Evolutionary conservation across 2,329 filamentous ascomycete genomes (phyloP).

Genomic region (Colletotrichum abscissum): DNA sequence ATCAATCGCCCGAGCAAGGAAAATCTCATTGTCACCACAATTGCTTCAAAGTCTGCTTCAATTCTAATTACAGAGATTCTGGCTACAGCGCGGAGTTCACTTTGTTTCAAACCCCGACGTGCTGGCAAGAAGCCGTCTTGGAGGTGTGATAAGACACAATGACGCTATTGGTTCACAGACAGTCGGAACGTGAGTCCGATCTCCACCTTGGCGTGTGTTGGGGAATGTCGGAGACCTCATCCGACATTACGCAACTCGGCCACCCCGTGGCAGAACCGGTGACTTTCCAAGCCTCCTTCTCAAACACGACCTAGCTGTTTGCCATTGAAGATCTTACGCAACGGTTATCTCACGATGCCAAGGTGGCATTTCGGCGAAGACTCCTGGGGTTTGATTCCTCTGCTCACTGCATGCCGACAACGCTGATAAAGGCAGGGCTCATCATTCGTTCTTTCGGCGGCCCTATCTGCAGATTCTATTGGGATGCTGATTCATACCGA

Average conservation of each 20-base stretch:
- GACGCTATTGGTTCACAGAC: not conserved
- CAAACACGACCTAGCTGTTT: not conserved
- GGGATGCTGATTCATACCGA: not conserved
- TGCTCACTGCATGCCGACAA: not conserved
- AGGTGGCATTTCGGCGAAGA: not conserved
- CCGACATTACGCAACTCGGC: slow-evolving; percentile 16
- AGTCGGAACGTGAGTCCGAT: slow-evolving; percentile 6
- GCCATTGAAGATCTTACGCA: not conserved
- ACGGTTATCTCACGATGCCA: not conserved
- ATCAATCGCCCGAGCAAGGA: not conserved
- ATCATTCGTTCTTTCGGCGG: not conserved
- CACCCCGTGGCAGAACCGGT: not conserved
- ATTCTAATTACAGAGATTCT: not conserved
- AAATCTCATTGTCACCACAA: not conserved
- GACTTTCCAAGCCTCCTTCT: not conserved
- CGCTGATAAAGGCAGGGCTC: not conserved
- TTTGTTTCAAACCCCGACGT: not conserved
- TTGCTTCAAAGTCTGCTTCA: not conserved
- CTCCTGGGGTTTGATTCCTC: not conserved
- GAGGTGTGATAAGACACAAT: slow-evolving; percentile 47
- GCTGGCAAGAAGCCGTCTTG: not conserved
- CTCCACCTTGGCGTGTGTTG: not conserved
- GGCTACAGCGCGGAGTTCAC: not conserved
- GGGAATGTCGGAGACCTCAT: slow-evolving; percentile 16
- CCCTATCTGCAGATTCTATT: not conserved